Conservation (phyloP, 768 basidiomycete genomes). For the Flagelloscypha sp. region DNA sequence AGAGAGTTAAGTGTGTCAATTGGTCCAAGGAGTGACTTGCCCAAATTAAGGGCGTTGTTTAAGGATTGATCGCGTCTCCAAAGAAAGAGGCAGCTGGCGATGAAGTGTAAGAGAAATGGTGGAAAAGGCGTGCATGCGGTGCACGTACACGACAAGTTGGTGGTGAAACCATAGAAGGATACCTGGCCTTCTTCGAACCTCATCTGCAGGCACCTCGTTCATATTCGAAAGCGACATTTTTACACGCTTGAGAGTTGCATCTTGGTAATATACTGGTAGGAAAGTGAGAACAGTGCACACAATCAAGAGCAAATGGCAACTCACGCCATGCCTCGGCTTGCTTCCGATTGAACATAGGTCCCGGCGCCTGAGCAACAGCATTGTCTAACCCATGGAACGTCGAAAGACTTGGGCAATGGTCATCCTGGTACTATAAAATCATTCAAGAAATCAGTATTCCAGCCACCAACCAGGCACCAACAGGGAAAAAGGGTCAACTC, state of each 20-base stretch:
- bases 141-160: constrained; percentile 52
- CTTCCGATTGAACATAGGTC: constrained; percentile 56
- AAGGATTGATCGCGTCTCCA: constrained; percentile 58
- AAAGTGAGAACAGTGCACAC: constrained; percentile 4
- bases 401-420: constrained; percentile 55
- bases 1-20: constrained; percentile 61
- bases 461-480: constrained; percentile 4
- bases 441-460: constrained; percentile 12
- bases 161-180: constrained; percentile 65
- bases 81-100: constrained; percentile 48
- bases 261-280: constrained; percentile 57
- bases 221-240: constrained; percentile 46
- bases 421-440: constrained; percentile 49
- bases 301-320: constrained; percentile 20
- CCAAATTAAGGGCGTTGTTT: constrained; percentile 53
- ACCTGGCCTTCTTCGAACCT: constrained; percentile 61
- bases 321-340: constrained; percentile 76
- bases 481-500: constrained; percentile 19
- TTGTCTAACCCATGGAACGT: constrained; percentile 52
- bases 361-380: constrained; percentile 23
- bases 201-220: constrained; percentile 40
- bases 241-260: constrained; percentile 54
- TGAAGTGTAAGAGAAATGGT: constrained; percentile 1
- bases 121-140: not conserved
- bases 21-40: constrained; percentile 52